Percentiles rank a stretch among this genome's conserved stretches.
phyloP scores from a whole-genome alignment of 768 basidiomycete species.

The Mycena galopus region DNA sequence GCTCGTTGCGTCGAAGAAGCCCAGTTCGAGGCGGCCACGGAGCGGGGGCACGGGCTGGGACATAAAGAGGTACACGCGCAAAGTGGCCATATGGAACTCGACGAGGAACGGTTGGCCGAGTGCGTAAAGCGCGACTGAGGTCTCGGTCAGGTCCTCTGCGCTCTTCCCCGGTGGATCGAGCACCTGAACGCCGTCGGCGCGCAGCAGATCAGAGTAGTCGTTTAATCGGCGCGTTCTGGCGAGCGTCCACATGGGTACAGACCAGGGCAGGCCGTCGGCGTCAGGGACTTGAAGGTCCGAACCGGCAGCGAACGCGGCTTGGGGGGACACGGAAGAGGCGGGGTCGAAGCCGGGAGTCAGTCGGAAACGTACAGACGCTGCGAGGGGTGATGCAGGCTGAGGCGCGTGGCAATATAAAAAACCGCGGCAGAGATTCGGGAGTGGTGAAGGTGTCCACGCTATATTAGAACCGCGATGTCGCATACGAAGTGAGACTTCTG shows the following conservation, averaged over 20 bases:
- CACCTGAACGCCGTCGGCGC: neutral
- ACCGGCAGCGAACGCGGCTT: conserved; percentile 29
- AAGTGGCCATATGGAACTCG: neutral
- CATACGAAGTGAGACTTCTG: neutral
- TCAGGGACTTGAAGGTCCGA: conserved; percentile 26
- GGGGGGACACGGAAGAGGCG: conserved; percentile 1
- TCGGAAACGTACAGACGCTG: conserved; percentile 38
- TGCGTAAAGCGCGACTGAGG: conserved; percentile 8
- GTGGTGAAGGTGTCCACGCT: neutral
- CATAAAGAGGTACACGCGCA: neutral
- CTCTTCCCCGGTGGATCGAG: neutral
- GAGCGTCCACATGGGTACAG: conserved; percentile 3
- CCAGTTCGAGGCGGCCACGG: conserved; percentile 5
- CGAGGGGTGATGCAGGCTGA: neutral
- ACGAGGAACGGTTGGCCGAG: neutral
- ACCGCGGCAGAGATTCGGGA: conserved; percentile 22
- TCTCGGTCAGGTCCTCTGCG: neutral
- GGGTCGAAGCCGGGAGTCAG: conserved; percentile 25
- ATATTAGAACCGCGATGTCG: conserved; percentile 11
- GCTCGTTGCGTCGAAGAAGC: conserved; percentile 6
- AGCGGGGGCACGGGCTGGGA: neutral
- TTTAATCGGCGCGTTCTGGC: neutral
- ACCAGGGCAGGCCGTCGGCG: conserved; percentile 31
- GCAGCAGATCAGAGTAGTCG: neutral
- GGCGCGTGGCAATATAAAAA: conserved; percentile 39